These are phyloP conservation scores for Phytophthora capsici DNA, from an alignment of 352 stramenopile genomes.

Conservation along the genomic window DNA sequence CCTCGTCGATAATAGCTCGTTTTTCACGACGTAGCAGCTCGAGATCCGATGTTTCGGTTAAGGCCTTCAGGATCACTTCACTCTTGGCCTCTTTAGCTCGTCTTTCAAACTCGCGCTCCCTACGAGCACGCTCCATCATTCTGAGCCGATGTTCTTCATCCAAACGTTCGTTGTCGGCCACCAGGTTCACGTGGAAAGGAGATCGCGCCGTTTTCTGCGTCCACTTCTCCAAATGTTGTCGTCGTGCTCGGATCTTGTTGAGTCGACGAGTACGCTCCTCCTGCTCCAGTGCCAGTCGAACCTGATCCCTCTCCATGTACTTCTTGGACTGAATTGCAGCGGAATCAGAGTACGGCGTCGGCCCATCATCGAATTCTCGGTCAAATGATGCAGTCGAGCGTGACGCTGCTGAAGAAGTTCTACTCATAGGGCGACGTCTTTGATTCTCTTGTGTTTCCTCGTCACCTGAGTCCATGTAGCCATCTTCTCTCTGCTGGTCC, in stretches of 20 bases:
- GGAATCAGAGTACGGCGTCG: slow-evolving; percentile 56
- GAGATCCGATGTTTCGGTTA: slow-evolving; percentile 91
- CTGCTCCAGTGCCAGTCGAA: slow-evolving; percentile 64
- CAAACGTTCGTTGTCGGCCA: slow-evolving; percentile 94
- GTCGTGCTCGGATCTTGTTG: slow-evolving; percentile 66
- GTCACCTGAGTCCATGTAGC: slow-evolving; percentile 16
- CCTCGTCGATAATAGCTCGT: slow-evolving; percentile 94
- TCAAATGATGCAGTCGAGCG: slow-evolving; percentile 34
- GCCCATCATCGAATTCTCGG: slow-evolving; percentile 36
- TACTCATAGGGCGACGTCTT: slow-evolving; percentile 17
- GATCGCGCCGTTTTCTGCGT: slow-evolving; percentile 90
- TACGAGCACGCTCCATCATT: slow-evolving; percentile 73
- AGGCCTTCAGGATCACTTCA: slow-evolving; percentile 93
- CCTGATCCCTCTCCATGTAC: slow-evolving; percentile 73
- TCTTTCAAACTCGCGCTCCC: slow-evolving; percentile 69
- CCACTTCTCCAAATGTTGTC: slow-evolving; percentile 82
- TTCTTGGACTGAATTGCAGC: slow-evolving; percentile 86
- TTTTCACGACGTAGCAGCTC: slow-evolving; percentile 93
- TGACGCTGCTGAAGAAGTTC: slow-evolving; percentile 24
- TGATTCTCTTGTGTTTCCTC: slow-evolving; percentile 10
- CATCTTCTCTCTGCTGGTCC: slow-evolving; percentile 29
- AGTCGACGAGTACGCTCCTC: slow-evolving; percentile 64
- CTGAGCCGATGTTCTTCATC: slow-evolving; percentile 91
- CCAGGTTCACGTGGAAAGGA: slow-evolving; percentile 93
- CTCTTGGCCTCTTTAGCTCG: slow-evolving; percentile 90